Conservation (phyloP, 352 stramenopile species). For the Phytophthora fragariaefolia region DNA sequence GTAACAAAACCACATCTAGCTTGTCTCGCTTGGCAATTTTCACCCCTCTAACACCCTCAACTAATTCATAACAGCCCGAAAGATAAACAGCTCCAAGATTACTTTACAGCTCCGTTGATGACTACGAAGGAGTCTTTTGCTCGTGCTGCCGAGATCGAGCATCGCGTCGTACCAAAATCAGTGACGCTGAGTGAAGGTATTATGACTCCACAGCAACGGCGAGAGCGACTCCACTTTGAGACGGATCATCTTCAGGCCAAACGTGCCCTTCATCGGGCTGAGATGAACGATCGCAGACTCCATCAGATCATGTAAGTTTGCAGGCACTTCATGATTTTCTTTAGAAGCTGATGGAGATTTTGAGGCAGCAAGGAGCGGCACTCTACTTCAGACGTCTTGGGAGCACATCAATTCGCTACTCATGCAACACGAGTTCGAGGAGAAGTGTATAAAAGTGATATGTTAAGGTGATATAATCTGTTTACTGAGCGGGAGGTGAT, state of each 20-base stretch:
- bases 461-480: constrained; percentile 43
- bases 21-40: too few relatives aligned
- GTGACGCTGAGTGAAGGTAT: constrained; percentile 75
- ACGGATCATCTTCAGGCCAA: constrained; percentile 61
- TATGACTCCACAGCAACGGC: constrained; percentile 73
- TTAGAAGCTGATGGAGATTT: constrained; percentile 11
- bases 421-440: constrained; percentile 32
- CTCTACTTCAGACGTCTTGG: constrained; percentile 62
- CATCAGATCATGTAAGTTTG: constrained; percentile 75
- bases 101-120: constrained; percentile 51
- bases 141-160: constrained; percentile 56
- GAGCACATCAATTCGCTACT: constrained; percentile 14
- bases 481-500: not conserved
- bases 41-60: not conserved
- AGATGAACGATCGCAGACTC: constrained; percentile 68
- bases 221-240: constrained; percentile 73
- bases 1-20: too few relatives aligned
- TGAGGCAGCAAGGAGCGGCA: constrained; percentile 50
- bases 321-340: constrained; percentile 11
- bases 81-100: constrained; percentile 23
- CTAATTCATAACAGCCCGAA: constrained; percentile 5
- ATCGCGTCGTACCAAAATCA: constrained; percentile 48
- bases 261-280: constrained; percentile 54
- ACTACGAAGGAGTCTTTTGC: constrained; percentile 54
- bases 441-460: constrained; percentile 52